Evolutionary conservation across 2,329 filamentous ascomycete genomes (phyloP), one percentile per base, ranked within the genome.

Genomic region (Fusarium nanum): DNA sequence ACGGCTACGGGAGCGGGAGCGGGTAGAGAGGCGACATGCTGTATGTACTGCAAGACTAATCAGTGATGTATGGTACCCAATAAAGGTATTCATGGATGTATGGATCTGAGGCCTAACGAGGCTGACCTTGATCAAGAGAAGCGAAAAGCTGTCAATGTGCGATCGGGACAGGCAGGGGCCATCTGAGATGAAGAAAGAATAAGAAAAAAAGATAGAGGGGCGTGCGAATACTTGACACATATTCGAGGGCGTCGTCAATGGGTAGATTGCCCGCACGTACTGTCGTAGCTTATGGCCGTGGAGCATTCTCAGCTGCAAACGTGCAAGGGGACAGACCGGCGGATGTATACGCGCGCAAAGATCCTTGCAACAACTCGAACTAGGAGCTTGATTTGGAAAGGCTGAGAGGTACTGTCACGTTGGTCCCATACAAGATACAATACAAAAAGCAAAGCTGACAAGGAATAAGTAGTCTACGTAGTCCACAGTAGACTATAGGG

Each of bases 311-410:
- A 53, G 57, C 67, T 40, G 56, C 44, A 62, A 58, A 48, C 27
- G 60, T 70, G 68, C 64, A 73, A 73, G 71, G 71, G 68, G 48
- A 73, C 52, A 44, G 60, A 46, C 40, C 44, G 57, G 59, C 56
- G 59, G 67, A 49, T 53, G 60, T 56, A 64, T 60, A 70, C 41
- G 44, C 65, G 69, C 60, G 58, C 71, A 63, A 71, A 65, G 49
- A 68, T 62, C 67, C 62, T 63, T 72, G 70, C 64, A 62, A 65
- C 28, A 60, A 62, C 40, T 20, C 4, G 34, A 57, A 60, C 60
- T 65, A 64, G 44, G 55, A 42, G 49, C 63, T 71, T 62, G 65
- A 72, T 71, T 72, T 73, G 68, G 71, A 70, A 74, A 73, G 73
- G 68, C 58, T 73, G 57, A 70, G 52, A 55, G 53, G 41, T 28